Evolutionary conservation across 2,329 filamentous ascomycete species (phyloP).

Genomic region (Magnaporthiopsis incrustans): DNA sequence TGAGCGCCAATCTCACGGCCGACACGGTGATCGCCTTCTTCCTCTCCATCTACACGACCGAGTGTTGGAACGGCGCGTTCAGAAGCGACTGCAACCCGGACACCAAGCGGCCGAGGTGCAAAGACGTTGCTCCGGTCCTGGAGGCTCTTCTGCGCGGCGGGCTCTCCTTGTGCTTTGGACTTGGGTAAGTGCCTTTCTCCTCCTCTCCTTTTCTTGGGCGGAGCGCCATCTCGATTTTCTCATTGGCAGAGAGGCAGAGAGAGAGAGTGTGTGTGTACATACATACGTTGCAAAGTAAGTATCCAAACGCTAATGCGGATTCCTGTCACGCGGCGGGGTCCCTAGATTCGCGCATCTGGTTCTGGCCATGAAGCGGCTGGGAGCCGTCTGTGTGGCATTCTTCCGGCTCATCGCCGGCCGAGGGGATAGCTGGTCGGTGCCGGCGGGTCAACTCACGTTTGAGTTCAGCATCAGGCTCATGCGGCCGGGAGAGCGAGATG

Average conservation of each 20-base stretch:
- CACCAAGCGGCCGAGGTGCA: not conserved
- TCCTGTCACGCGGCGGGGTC: too few relatives aligned
- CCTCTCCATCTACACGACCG: not conserved
- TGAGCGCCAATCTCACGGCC: constrained; percentile 3
- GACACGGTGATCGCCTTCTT: constrained; percentile 1
- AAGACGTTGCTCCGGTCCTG: not conserved
- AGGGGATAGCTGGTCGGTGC: not conserved
- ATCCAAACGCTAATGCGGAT: too few relatives aligned
- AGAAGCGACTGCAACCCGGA: too few relatives aligned
- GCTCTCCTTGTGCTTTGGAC: not conserved
- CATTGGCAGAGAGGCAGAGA: too few relatives aligned
- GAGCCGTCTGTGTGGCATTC: not conserved
- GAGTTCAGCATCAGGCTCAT: constrained; percentile 5
- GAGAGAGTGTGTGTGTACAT: too few relatives aligned
- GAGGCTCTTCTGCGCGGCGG: not conserved
- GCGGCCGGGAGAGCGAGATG: not conserved
- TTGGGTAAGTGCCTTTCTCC: not conserved
- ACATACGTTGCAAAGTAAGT: too few relatives aligned
- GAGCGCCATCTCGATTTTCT: too few relatives aligned
- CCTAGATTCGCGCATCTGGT: not conserved
- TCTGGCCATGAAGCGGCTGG: not conserved
- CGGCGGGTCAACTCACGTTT: constrained; percentile 4
- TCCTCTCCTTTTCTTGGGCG: too few relatives aligned
- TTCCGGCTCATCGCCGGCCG: too few relatives aligned
- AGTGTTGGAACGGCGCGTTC: not conserved